These are phyloP conservation scores for Crithidia fasciculata DNA, from an alignment of 208 protist species.

Conservation along the genomic window DNA sequence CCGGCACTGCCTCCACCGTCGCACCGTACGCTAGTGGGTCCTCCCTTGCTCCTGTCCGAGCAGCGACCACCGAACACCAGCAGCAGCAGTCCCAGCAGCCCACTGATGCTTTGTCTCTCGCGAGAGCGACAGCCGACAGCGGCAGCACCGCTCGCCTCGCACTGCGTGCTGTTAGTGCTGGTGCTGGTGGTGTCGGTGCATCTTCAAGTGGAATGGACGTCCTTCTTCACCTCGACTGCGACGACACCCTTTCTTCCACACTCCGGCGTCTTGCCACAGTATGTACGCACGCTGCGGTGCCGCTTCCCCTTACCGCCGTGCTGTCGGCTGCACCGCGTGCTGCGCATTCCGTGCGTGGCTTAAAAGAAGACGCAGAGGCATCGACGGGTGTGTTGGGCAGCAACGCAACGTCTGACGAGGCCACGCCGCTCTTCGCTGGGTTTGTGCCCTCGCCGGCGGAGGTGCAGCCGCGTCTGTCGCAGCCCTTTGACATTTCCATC, in stretches of 20 bases:
- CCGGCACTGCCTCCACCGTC: background rate
- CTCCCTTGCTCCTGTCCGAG: slow-evolving; percentile 5
- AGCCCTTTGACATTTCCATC: slow-evolving; percentile 59
- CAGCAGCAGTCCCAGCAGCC: background rate
- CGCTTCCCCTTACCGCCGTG: slow-evolving; percentile 36
- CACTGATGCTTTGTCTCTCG: background rate
- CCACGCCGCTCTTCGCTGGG: slow-evolving; percentile 42
- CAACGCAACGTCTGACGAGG: background rate
- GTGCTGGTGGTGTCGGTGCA: no score
- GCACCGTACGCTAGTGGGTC: slow-evolving; percentile 19
- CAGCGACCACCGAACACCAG: background rate
- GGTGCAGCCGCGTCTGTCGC: slow-evolving; percentile 48
- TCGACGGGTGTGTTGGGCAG: no score
- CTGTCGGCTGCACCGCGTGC: slow-evolving; percentile 34
- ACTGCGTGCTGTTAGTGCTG: background rate
- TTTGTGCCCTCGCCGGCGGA: slow-evolving; percentile 53
- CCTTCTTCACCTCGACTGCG: slow-evolving; percentile 34
- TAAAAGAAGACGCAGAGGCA: no score
- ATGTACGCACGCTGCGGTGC: background rate
- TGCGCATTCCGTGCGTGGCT: slow-evolving; percentile 28
- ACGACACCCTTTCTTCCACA: slow-evolving; percentile 28
- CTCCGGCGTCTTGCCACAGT: slow-evolving; percentile 12
- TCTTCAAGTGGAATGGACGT: slow-evolving; percentile 15
- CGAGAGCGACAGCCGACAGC: background rate
- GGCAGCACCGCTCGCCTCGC: background rate